These are phyloP conservation scores for Cucurbita argyrosperma DNA, from an alignment of 306 rosid genomes.

Conservation along the genomic window DNA sequence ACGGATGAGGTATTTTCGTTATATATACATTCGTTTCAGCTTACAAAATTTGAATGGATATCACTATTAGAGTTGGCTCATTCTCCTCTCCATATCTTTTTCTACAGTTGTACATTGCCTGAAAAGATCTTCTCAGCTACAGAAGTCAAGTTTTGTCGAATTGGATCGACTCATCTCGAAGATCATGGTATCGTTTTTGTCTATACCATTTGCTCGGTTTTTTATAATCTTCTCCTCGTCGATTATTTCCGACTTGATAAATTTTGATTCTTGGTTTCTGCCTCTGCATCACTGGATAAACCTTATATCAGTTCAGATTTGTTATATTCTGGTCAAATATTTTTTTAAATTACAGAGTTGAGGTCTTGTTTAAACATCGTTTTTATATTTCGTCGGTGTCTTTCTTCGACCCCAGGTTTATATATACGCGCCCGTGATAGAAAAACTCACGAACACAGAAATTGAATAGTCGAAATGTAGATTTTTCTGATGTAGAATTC, in stretches of 20 bases:
- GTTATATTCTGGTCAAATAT: background rate
- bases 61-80: slow-evolving; percentile 9
- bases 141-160: background rate
- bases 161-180: background rate
- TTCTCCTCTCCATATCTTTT: background rate
- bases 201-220: background rate
- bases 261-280: background rate
- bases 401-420: background rate
- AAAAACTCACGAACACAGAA: background rate
- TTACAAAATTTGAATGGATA: slow-evolving; percentile 6
- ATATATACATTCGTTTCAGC: background rate
- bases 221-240: background rate
- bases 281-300: background rate
- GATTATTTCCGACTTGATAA: background rate
- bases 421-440: background rate
- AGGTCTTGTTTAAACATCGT: background rate
- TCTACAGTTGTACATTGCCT: slow-evolving; percentile 25
- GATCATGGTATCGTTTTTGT: slow-evolving; percentile 3
- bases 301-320: background rate
- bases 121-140: slow-evolving; percentile 11
- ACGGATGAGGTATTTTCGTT: slow-evolving; percentile 29
- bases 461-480: background rate
- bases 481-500: background rate
- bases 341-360: no score
- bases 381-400: background rate